Base-by-base conservation (phyloP, 78 protist genomes). In the Dictyostelium capitatum region DNA sequence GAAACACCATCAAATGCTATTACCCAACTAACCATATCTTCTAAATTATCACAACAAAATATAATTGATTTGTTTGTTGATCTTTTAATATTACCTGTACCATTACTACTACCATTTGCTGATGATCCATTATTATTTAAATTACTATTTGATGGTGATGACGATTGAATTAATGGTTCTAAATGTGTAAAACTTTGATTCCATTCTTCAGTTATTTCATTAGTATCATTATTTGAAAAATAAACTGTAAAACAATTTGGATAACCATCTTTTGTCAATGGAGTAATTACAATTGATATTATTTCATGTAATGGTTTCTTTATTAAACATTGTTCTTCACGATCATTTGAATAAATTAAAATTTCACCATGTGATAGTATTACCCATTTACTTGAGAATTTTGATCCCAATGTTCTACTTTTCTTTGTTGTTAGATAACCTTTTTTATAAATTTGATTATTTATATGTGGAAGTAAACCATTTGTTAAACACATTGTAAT, bases 1-100 rank as follows among this genome's bases (percentile, higher is more conserved):
- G 67, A 25, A 14, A 87, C 79, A 65, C 93, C 93, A 56, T 87
- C 93, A 46, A 87, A 43, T 0, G 93, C 59, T 70, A 87, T 50
- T 41, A 78, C 56, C 93, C 93, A 87, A 17, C 50, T n/a, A 0
- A 41, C 14, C 32, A 77, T 23, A 11, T 54, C 75, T 30, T 87
- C 93, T 19, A 51, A 19, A 7, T 2, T 43, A 17, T 84, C 92
- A 10, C 41, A 51, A 57, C 64, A 54, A 46, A 84, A 75, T 0
- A 50, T 9, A 3, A 84, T 43, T 23, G 32, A 7, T 25, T 81
- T 81, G 50, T 11, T 46, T 41, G n/a, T 72, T 19, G 7, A 57
- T 2, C 20, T 37, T 0, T n/a, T 62, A 57, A 14, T 48, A 46
- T 75, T 41, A 62, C 37, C n/a, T 59, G 9, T 79, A 79, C 37